Evolutionary conservation across 2,329 filamentous ascomycete genomes (phyloP).

Genomic region (Trichoderma sp.): DNA sequence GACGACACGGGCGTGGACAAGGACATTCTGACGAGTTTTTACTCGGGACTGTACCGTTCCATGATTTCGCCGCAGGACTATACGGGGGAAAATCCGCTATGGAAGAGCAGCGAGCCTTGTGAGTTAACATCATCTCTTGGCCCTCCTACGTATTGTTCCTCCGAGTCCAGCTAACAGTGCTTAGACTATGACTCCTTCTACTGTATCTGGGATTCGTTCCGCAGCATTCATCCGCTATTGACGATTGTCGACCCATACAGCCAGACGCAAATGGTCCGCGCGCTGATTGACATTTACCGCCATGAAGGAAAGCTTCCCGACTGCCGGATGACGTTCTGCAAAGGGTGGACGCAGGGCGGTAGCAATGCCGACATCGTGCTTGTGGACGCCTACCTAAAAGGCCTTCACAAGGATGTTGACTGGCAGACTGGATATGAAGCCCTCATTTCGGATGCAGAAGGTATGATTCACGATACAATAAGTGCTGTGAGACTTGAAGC

Average conservation of each 20-base stretch:
- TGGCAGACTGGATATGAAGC: constrained; percentile 74
- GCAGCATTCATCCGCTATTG: constrained; percentile 70
- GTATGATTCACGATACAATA: constrained; percentile 41
- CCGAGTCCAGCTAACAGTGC: not conserved
- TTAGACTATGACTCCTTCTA: constrained; percentile 66
- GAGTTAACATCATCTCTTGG: not conserved
- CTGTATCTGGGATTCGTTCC: constrained; percentile 74
- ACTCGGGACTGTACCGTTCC: constrained; percentile 69
- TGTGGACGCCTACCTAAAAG: constrained; percentile 70
- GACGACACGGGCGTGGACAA: constrained; percentile 57
- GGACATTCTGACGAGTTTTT: constrained; percentile 66
- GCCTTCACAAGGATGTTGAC: constrained; percentile 62
- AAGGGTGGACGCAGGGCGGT: constrained; percentile 75
- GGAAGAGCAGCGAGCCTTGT: constrained; percentile 68
- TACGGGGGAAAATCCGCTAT: constrained; percentile 72
- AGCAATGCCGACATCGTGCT: constrained; percentile 75
- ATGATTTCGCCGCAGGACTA: constrained; percentile 75
- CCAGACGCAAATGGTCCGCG: constrained; percentile 69
- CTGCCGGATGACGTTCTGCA: constrained; percentile 75
- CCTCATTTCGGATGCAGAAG: constrained; percentile 71
- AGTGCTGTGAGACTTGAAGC: too few species aligned
- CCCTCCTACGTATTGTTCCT: not conserved
- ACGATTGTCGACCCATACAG: constrained; percentile 70
- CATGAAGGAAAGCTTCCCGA: constrained; percentile 71
- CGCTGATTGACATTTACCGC: constrained; percentile 71